A percentile compares a stretch with the other conserved stretches of the same genome.
Conservation (phyloP, 1,139 yeast genomes). For the Blastobotrys serpentis region DNA sequence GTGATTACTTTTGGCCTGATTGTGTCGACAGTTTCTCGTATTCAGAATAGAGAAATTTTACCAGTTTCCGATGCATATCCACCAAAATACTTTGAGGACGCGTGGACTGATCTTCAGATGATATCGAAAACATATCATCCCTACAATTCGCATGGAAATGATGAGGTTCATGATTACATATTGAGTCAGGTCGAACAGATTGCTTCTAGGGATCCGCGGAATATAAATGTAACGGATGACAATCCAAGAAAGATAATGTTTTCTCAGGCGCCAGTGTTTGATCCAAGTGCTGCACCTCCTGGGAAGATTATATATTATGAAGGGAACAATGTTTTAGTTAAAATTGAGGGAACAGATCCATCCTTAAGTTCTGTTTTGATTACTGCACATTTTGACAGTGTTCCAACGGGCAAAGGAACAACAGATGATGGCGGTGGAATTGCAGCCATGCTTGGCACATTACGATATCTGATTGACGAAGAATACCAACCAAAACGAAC, state of each 20-base stretch:
- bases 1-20: conserved; percentile 23
- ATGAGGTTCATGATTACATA: conserved; percentile 68
- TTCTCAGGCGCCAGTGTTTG: conserved; percentile 42
- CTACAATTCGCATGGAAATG: conserved; percentile 73
- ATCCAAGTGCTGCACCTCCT: conserved; percentile 37
- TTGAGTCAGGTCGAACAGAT: conserved; percentile 45
- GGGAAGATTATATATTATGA: conserved; percentile 67
- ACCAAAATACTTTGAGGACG: conserved; percentile 40
- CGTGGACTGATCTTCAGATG: conserved; percentile 69
- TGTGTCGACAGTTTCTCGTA: conserved; percentile 15
- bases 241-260: conserved; percentile 47
- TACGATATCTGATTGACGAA: conserved; percentile 48
- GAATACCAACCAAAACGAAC: conserved; percentile 63
- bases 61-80: conserved; percentile 23
- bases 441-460: conserved; percentile 72
- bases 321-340: conserved; percentile 72
- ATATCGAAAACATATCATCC: conserved; percentile 73
- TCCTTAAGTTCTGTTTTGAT: conserved; percentile 64
- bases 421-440: conserved; percentile 96
- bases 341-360: conserved; percentile 61
- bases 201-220: conserved; percentile 32
- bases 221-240: conserved; percentile 54
- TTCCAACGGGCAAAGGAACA: conserved; percentile 82
- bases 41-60: conserved; percentile 20
- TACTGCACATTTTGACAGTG: conserved; percentile 88